Evolutionary conservation across 805 yeast species (phyloP), one percentile per base, ranked within the genome.

Genomic region (Brettanomyces custersianus): DNA sequence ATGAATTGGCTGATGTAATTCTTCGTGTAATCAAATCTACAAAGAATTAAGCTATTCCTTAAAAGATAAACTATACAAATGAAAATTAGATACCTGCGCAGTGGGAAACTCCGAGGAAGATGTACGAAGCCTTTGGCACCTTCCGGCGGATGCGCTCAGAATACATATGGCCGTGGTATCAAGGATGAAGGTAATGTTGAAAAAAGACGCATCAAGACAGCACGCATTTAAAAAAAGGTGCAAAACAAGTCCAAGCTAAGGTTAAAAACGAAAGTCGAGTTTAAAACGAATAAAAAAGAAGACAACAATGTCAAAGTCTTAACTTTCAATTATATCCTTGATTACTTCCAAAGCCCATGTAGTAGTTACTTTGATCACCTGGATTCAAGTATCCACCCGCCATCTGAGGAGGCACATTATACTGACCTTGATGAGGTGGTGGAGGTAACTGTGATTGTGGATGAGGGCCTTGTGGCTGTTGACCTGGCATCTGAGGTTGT

Each of bases 301-400:
- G 24, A 27, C 21, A 24, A 21, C 22, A 39, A 16, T 11, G 21
- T 9, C 20, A 24, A n/a, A 9, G 7, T 18, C 17, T 5, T 13
- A 2, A 27, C 20, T 13, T 12, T 38, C 36, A 49, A 33, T 49
- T 49, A 40, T 48, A 51, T 13, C 53, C 54, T 40, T 51, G 55
- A 35, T 47, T 47, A 27, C 53, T 52, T 34, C 47, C 49, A 40
- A 45, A 51, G 17, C 55, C 55, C 52, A 48, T 48, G 30, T 51
- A 49, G 33, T 52, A 52, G 36, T 43, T 43, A 38, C 34, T 44
- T 31, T 49, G 51, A 40, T 51, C 53, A 23, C 38, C 47, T 25
- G 55, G 54, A 36, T 45, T 49, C 37, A 49, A 36, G 29, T 49
- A 52, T 29, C 45, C 46, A 31, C 42, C 43, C 34, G 48, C 50